These are phyloP conservation scores for Phytomonas serpens DNA, from an alignment of 208 protist genomes.

Conservation along the genomic window DNA sequence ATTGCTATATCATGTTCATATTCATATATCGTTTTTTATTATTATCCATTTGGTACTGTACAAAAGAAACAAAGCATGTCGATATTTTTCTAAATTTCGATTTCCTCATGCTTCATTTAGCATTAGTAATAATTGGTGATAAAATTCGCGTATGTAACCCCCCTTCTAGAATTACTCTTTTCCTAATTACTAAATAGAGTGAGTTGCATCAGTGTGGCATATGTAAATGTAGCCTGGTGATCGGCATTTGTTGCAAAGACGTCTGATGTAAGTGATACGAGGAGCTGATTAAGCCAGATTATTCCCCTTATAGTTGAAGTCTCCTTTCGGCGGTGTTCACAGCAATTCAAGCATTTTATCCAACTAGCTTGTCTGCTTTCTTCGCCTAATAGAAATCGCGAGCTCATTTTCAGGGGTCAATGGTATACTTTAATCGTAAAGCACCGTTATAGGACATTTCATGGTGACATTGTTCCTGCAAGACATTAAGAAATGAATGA, in stretches of 20 bases:
- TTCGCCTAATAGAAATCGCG: constrained; percentile 1
- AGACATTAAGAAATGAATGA: background rate
- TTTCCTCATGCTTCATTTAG: background rate
- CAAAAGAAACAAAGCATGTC: background rate
- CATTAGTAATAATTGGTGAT: background rate
- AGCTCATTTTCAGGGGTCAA: background rate
- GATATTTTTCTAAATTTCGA: background rate
- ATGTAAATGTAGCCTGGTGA: background rate
- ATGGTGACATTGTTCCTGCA: background rate
- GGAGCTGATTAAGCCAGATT: background rate
- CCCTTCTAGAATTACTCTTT: constrained; percentile 3
- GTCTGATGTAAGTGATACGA: background rate
- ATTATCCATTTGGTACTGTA: background rate
- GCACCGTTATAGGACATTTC: background rate
- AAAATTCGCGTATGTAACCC: background rate
- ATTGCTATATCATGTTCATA: background rate
- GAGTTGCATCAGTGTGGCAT: background rate
- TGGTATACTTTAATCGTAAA: background rate
- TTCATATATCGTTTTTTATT: constrained; percentile 5
- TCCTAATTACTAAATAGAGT: background rate
- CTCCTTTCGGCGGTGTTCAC: background rate
- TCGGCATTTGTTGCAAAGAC: background rate
- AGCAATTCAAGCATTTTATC: background rate
- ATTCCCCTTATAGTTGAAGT: background rate
- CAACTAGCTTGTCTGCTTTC: constrained; percentile 8